These are phyloP conservation scores for Penicillium sp. DNA, from an alignment of 2,329 filamentous ascomycete genomes.

Conservation along the genomic window DNA sequence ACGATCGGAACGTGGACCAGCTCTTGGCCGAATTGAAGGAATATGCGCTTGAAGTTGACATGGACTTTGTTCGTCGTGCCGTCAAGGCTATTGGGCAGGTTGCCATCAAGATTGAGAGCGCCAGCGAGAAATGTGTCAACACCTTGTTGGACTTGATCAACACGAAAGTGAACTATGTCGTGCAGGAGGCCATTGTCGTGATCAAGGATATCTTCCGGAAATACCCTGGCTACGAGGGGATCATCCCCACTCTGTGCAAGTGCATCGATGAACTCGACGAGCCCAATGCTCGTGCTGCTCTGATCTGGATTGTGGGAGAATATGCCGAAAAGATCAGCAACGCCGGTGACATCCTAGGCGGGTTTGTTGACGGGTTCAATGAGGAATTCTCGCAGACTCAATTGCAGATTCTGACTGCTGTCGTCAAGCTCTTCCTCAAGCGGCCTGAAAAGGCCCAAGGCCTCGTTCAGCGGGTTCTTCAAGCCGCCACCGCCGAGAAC, in stretches of 20 bases:
- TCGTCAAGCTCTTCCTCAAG: constrained; percentile 96
- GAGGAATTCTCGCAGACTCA: constrained; percentile 99
- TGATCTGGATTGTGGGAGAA: constrained; percentile 99
- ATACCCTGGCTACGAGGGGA: constrained; percentile 95
- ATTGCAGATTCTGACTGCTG: constrained; percentile 91
- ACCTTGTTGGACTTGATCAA: constrained; percentile 89
- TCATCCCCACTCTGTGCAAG: constrained; percentile 92
- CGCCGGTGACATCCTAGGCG: constrained; percentile 84
- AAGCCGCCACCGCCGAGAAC: constrained; percentile 85
- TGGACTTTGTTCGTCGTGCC: constrained; percentile 94
- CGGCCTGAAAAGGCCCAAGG: constrained; percentile 88
- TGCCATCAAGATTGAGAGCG: constrained; percentile 94
- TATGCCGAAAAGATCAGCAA: constrained; percentile 99
- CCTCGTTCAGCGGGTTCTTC: constrained; percentile 88
- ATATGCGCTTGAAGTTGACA: constrained; percentile 95
- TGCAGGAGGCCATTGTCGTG: constrained; percentile 96
- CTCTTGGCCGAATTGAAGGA: constrained; percentile 91
- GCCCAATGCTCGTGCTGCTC: constrained; percentile 76
- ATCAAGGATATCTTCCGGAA: constrained; percentile 98
- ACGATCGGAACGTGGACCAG: constrained; percentile 93
- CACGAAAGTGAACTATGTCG: constrained; percentile 97
- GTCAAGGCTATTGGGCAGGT: constrained; percentile 97
- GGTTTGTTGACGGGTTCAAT: constrained; percentile 89
- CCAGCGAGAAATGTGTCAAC: constrained; percentile 93
- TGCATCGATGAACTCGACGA: constrained; percentile 97